Percentiles rank a stretch among this genome's conserved stretches.
Conservation (phyloP, 352 stramenopile species). For the Phytophthora pluvialis region DNA sequence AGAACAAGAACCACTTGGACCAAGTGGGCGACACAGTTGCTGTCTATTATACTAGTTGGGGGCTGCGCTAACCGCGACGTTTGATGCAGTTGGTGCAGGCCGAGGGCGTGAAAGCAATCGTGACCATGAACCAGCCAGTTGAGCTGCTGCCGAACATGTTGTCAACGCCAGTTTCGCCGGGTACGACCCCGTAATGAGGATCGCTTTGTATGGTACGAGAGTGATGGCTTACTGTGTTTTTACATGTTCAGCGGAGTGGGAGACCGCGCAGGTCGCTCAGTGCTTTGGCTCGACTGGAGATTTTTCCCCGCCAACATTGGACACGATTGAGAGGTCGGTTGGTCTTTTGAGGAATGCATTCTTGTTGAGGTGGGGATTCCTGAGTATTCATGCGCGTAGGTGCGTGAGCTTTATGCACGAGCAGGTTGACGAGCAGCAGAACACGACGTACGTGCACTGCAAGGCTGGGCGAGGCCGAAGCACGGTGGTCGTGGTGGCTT, state of each 20-base stretch:
- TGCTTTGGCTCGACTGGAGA: slow-evolving; percentile 71
- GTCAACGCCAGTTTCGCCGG: slow-evolving; percentile 60
- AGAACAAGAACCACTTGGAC: slow-evolving; percentile 58
- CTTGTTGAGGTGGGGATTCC: neutral
- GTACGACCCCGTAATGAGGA: slow-evolving; percentile 24
- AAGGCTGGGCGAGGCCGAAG: slow-evolving; percentile 81
- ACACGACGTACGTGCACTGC: slow-evolving; percentile 83
- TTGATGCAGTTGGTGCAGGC: slow-evolving; percentile 49
- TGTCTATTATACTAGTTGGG: neutral
- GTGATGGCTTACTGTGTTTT: neutral
- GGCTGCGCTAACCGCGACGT: too few species aligned
- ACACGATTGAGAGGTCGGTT: slow-evolving; percentile 55
- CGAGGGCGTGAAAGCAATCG: slow-evolving; percentile 66
- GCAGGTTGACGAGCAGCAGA: slow-evolving; percentile 54
- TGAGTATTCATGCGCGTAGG: slow-evolving; percentile 21
- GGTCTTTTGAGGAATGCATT: neutral
- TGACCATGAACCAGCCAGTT: slow-evolving; percentile 80
- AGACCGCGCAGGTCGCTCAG: slow-evolving; percentile 49
- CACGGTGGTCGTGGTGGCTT: slow-evolving; percentile 76
- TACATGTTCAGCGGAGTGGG: slow-evolving; percentile 58
- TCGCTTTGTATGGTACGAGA: neutral
- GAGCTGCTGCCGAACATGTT: slow-evolving; percentile 77
- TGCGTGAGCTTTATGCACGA: slow-evolving; percentile 71
- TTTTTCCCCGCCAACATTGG: slow-evolving; percentile 71
- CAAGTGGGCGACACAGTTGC: slow-evolving; percentile 48